Percentiles rank a stretch among this genome's conserved stretches.
phyloP scores from a whole-genome alignment of 768 basidiomycete species.

The Phylloporus scabripes region DNA sequence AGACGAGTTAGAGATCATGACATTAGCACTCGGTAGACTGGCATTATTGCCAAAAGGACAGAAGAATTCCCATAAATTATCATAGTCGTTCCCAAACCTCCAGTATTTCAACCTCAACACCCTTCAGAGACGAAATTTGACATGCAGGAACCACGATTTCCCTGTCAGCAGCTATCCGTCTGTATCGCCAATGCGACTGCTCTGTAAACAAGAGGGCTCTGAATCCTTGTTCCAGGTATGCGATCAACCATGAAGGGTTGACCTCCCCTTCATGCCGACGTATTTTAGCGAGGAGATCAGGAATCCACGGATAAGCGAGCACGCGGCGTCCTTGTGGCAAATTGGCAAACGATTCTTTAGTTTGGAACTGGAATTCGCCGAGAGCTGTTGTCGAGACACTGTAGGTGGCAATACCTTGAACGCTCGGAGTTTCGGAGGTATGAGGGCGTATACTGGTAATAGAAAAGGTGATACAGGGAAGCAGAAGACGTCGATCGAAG shows the following conservation, averaged over 20 bases:
- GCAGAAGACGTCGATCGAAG: constrained; percentile 3
- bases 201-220: constrained; percentile 5
- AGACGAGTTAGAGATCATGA: too few species aligned
- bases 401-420: neutral
- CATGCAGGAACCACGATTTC: neutral
- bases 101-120: neutral
- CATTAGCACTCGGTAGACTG: too few species aligned
- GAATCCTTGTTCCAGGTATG: constrained; percentile 8
- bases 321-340: neutral
- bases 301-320: constrained; percentile 11
- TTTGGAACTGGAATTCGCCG: neutral
- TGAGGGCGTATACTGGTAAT: neutral
- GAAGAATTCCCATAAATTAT: neutral
- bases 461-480: constrained; percentile 12
- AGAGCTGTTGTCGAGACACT: constrained; percentile 1
- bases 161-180: constrained; percentile 8
- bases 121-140: neutral
- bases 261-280: neutral
- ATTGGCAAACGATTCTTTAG: neutral
- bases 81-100: constrained; percentile 4
- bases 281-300: neutral
- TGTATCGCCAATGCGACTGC: constrained; percentile 11
- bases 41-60: too few species aligned
- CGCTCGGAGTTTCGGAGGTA: neutral
- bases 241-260: neutral